Conservation (phyloP, 2,329 filamentous ascomycete genomes). For the Diaporthe australafricana region DNA sequence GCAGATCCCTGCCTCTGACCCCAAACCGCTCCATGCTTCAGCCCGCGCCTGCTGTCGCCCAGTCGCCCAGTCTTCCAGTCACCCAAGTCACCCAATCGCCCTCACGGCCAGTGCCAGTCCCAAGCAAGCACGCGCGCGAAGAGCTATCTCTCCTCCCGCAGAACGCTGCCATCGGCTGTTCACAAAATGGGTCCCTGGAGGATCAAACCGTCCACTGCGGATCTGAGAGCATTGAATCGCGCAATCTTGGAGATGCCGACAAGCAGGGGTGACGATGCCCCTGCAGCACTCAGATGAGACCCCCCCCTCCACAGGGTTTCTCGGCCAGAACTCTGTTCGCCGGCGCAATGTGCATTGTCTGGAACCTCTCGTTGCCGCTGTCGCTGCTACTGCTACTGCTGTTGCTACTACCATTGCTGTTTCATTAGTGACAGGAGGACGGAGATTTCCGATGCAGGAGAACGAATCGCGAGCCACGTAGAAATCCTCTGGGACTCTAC, state of each 20-base stretch:
- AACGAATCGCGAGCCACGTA: not conserved
- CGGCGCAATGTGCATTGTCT: not conserved
- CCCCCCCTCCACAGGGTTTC: not conserved
- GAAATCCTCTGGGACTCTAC: not conserved
- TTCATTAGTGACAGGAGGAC: not conserved
- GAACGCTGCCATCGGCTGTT: constrained; percentile 17
- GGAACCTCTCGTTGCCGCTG: not conserved
- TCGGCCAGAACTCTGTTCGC: constrained; percentile 8
- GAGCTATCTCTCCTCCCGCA: not conserved
- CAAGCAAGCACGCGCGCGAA: not conserved
- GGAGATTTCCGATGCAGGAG: not conserved
- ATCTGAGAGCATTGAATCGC: constrained; percentile 50
- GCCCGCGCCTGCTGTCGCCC: constrained; percentile 35
- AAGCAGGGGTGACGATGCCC: constrained; percentile 33
- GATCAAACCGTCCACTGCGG: constrained; percentile 33
- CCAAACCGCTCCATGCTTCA: constrained; percentile 40
- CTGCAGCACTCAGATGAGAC: constrained; percentile 33
- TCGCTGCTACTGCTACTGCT: not conserved
- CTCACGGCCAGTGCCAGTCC: constrained; percentile 1
- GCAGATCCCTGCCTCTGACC: constrained; percentile 49
- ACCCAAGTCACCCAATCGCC: not conserved
- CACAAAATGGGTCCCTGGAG: constrained; percentile 13
- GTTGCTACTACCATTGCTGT: not conserved
- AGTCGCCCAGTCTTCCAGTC: constrained; percentile 11
- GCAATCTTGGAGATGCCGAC: constrained; percentile 52